phyloP scores from a whole-genome alignment of 2,329 filamentous ascomycete species.

The Remersonia thermophila region DNA sequence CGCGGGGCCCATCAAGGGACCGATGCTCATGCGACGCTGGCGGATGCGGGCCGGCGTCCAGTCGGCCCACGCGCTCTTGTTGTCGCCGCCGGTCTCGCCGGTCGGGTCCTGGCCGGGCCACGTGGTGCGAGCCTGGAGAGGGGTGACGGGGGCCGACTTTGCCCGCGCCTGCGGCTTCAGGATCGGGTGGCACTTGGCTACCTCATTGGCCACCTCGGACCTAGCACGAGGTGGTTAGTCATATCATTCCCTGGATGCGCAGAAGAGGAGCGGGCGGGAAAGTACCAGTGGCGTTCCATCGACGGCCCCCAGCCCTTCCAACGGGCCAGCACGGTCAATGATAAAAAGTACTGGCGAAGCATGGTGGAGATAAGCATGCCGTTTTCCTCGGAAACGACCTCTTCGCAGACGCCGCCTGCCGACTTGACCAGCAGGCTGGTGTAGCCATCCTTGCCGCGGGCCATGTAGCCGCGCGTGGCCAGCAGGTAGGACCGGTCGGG shows the following conservation, averaged over 20 bases:
- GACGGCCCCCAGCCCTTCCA: conserved; percentile 61
- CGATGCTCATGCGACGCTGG: conserved; percentile 21
- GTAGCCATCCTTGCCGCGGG: conserved; percentile 76
- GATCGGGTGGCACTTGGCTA: conserved; percentile 14
- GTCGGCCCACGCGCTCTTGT: conserved; percentile 23
- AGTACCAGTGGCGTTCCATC: conserved; percentile 51
- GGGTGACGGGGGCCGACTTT: neutral
- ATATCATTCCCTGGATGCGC: neutral
- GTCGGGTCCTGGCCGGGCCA: too few relatives aligned
- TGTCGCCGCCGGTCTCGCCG: neutral
- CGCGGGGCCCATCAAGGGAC: conserved; percentile 27
- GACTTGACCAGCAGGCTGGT: conserved; percentile 60
- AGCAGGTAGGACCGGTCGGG: conserved; percentile 54
- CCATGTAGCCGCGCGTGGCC: conserved; percentile 81
- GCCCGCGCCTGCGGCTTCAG: conserved; percentile 4
- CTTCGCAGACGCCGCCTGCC: conserved; percentile 64
- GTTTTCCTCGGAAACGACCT: conserved; percentile 74
- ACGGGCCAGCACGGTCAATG: conserved; percentile 63
- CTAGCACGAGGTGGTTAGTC: conserved; percentile 1
- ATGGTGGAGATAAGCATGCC: conserved; percentile 78
- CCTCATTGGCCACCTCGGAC: conserved; percentile 7
- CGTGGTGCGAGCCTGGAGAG: neutral
- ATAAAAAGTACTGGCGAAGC: conserved; percentile 84
- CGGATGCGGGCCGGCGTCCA: conserved; percentile 27
- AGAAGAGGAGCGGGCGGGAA: neutral